These are phyloP conservation scores for Stephania cephalantha DNA, from an alignment of 164 flowering plant species.

Conservation along the genomic window DNA sequence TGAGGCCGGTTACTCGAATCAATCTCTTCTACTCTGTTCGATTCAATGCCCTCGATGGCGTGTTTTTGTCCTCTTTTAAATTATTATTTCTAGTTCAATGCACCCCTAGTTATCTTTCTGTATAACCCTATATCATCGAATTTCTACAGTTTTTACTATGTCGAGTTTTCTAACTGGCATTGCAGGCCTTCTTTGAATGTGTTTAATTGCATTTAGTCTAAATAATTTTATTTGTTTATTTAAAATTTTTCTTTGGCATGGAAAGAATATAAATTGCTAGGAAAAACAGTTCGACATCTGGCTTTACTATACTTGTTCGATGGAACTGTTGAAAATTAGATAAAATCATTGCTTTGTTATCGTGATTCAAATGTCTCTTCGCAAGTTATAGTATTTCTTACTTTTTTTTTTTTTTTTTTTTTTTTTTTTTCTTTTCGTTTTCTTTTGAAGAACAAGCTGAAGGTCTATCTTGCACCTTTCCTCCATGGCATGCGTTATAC, in stretches of 20 bases:
- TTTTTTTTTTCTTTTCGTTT: no score
- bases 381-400: constrained; percentile 1
- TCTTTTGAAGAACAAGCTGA: constrained; percentile 56
- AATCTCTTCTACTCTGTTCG: no score
- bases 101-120: no score
- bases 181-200: background rate
- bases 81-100: no score
- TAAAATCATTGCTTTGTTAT: background rate
- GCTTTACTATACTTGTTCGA: background rate
- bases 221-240: no score
- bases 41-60: no score
- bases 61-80: no score
- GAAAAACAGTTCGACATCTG: background rate
- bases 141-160: no score
- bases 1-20: no score
- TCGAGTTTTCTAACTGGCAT: no score
- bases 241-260: background rate
- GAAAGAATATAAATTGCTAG: background rate
- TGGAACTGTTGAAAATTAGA: background rate
- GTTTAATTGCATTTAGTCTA: background rate
- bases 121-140: no score
- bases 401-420: background rate
- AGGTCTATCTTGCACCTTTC: constrained; percentile 82
- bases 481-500: constrained; percentile 84
- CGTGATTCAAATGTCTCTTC: background rate